A percentile compares a stretch with the other conserved stretches of the same genome.
Evolutionary conservation across 805 yeast species (phyloP).

Genomic region (Metschnikowia rubicola): DNA sequence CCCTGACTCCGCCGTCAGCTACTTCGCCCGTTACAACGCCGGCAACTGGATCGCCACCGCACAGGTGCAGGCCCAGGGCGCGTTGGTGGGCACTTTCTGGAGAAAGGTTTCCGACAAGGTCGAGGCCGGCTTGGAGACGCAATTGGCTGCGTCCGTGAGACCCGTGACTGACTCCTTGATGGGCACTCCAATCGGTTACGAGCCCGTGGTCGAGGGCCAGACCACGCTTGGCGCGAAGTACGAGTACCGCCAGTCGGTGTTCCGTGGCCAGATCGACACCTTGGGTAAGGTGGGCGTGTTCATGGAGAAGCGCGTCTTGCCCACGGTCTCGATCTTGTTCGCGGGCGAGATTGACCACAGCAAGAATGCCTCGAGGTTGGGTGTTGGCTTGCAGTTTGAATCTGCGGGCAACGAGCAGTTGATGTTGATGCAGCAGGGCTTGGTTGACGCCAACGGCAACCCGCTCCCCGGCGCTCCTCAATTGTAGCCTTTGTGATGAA

Average conservation of each 20-base stretch:
- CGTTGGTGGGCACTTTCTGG: constrained; percentile 86
- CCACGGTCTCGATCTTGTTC: constrained; percentile 84
- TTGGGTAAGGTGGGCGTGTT: constrained; percentile 86
- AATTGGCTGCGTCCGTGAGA: constrained; percentile 68
- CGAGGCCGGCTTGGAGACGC: constrained; percentile 91
- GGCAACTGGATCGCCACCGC: constrained; percentile 93
- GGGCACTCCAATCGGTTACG: constrained; percentile 77
- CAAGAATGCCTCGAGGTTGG: constrained; percentile 67
- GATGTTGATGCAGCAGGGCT: constrained; percentile 86
- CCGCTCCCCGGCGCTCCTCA: constrained; percentile 79
- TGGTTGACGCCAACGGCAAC: constrained; percentile 79
- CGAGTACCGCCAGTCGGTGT: constrained; percentile 93
- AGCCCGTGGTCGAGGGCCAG: constrained; percentile 83
- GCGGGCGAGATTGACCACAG: constrained; percentile 90
- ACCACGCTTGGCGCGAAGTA: constrained; percentile 96
- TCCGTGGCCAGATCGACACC: constrained; percentile 92
- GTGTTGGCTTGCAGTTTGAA: constrained; percentile 94
- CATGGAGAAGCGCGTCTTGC: constrained; percentile 90
- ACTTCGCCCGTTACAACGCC: constrained; percentile 84
- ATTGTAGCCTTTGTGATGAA: constrained; percentile 27
- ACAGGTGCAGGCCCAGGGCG: constrained; percentile 90
- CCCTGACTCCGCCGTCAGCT: constrained; percentile 87
- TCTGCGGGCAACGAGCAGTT: constrained; percentile 92
- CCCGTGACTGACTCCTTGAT: constrained; percentile 73
- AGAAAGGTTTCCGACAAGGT: constrained; percentile 88